Evolutionary conservation across 306 rosid species (phyloP).

Genomic region (Abrus precatorius): DNA sequence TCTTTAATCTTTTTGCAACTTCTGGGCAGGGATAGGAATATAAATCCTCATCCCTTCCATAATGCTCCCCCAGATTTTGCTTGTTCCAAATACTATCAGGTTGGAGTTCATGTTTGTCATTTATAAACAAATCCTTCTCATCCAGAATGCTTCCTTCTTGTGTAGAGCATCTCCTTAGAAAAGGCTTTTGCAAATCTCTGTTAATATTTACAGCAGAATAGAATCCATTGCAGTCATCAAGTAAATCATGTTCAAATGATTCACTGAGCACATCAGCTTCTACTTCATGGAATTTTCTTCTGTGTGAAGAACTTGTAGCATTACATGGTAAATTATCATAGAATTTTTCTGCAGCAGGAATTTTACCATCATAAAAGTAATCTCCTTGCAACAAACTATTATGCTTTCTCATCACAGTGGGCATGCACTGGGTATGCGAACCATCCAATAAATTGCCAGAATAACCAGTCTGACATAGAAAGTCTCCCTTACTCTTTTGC

Average conservation of each 20-base stretch:
- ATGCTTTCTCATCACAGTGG: conserved; percentile 47
- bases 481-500: conserved; percentile 51
- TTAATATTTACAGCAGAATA: conserved; percentile 49
- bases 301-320: conserved; percentile 55
- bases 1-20: conserved; percentile 45
- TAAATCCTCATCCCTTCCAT: conserved; percentile 46
- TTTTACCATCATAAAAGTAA: conserved; percentile 51
- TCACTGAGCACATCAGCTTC: conserved; percentile 46
- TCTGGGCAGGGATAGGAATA: conserved; percentile 47
- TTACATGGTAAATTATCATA: conserved; percentile 49
- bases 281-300: conserved; percentile 55
- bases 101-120: conserved; percentile 53
- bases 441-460: conserved; percentile 56
- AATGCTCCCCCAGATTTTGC: conserved; percentile 48
- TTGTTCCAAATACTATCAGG: conserved; percentile 57
- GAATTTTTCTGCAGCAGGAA: conserved; percentile 49
- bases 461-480: conserved; percentile 49
- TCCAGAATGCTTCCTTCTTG: conserved; percentile 49
- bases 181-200: conserved; percentile 60
- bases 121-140: conserved; percentile 57
- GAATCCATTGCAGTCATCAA: conserved; percentile 48
- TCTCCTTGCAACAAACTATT: conserved; percentile 50
- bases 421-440: conserved; percentile 54
- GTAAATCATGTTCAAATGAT: conserved; percentile 50
- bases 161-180: conserved; percentile 68